A percentile compares a stretch with the other conserved stretches of the same genome.
Evolutionary conservation across 2,329 filamentous ascomycete species (phyloP).

Genomic region (Claviceps sp.): DNA sequence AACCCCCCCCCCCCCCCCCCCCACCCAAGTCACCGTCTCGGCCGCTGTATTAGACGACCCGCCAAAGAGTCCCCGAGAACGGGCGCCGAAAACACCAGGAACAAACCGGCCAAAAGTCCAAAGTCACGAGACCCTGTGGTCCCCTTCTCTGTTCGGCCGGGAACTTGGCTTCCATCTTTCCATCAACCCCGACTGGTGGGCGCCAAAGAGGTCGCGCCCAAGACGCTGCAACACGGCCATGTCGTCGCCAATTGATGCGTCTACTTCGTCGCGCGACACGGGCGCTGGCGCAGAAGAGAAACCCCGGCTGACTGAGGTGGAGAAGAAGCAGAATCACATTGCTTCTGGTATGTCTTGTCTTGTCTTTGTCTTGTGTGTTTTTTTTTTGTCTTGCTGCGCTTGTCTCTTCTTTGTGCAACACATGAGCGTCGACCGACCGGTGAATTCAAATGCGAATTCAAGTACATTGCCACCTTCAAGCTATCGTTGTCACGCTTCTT

Average conservation of each 20-base stretch:
- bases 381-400: neutral
- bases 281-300: conserved; percentile 27
- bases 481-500: neutral
- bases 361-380: neutral
- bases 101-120: neutral
- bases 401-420: neutral
- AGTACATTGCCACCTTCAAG: neutral
- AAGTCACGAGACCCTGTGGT: neutral
- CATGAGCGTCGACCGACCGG: neutral
- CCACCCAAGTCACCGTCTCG: too few species aligned
- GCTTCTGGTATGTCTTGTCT: conserved; percentile 31
- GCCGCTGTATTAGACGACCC: too few species aligned
- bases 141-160: neutral
- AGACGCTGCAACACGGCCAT: neutral
- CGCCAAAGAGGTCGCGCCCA: neutral
- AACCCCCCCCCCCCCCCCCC: too few species aligned
- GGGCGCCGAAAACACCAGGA: neutral
- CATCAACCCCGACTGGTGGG: neutral
- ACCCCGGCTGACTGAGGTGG: conserved; percentile 37
- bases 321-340: conserved; percentile 43
- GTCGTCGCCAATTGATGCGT: conserved; percentile 10
- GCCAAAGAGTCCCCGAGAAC: too few species aligned
- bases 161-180: too few species aligned
- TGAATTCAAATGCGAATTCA: neutral
- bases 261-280: conserved; percentile 8